phyloP scores from a whole-genome alignment of 371 early-diverging fungal genomes.

The Amoeboaphelidium protococcarum region DNA sequence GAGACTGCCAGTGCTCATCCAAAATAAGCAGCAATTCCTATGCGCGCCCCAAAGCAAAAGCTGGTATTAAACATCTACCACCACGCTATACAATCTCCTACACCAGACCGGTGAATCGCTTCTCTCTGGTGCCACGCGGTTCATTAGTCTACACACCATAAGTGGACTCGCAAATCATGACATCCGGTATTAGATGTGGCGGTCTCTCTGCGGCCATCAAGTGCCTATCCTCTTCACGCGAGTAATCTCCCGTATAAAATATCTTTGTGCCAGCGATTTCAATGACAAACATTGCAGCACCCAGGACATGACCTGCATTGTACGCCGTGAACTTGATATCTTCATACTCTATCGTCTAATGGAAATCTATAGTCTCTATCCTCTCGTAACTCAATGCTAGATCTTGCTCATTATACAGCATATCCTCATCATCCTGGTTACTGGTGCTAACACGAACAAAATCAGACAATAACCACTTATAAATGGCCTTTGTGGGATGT shows the following conservation, averaged over 20 bases:
- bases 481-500: constrained; percentile 98
- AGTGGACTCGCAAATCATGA: constrained; percentile 94
- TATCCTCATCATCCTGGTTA: constrained; percentile 60
- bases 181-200: constrained; percentile 47
- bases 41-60: constrained; percentile 96
- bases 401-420: constrained; percentile 89
- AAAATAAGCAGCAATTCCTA: constrained; percentile 96
- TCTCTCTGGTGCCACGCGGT: constrained; percentile 86
- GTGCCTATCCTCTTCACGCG: constrained; percentile 98
- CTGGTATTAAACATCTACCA: constrained; percentile 94
- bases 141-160: constrained; percentile 97
- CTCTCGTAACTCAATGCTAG: constrained; percentile 66
- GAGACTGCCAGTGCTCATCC: constrained; percentile 96
- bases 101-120: constrained; percentile 63
- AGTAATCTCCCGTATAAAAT: constrained; percentile 98
- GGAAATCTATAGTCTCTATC: constrained; percentile 94
- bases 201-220: constrained; percentile 96
- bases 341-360: constrained; percentile 85
- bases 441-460: constrained; percentile 77
- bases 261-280: constrained; percentile 89
- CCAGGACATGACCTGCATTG: constrained; percentile 99
- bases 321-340: constrained; percentile 90
- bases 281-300: constrained; percentile 98
- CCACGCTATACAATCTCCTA: constrained; percentile 84
- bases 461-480: constrained; percentile 93